These are phyloP conservation scores for Phialocephala subalpina DNA, from an alignment of 2,329 filamentous ascomycete species.

Conservation along the genomic window DNA sequence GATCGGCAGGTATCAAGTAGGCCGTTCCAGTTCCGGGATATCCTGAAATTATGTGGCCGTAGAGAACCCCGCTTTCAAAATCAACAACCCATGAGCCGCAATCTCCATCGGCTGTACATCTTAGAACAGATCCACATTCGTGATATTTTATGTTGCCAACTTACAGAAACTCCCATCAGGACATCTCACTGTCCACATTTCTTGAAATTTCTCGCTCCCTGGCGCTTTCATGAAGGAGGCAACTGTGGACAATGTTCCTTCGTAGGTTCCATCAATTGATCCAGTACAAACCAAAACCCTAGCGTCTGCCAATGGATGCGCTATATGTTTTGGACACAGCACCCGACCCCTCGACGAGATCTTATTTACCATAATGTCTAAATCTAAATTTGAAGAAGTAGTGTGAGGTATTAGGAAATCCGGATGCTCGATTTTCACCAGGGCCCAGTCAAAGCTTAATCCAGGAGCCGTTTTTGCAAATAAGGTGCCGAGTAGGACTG, in stretches of 20 bases:
- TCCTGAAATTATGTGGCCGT: too few relatives aligned
- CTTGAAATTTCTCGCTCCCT: not conserved
- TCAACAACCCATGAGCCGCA: not conserved
- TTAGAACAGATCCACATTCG: not conserved
- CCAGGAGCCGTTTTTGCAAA: too few relatives aligned
- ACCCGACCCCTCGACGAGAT: too few relatives aligned
- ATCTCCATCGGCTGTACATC: not conserved
- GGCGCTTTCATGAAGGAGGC: not conserved
- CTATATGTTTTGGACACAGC: not conserved
- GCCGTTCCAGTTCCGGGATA: too few relatives aligned
- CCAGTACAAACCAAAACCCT: not conserved
- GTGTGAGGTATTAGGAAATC: too few relatives aligned
- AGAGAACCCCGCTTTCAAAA: too few relatives aligned
- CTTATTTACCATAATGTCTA: too few relatives aligned
- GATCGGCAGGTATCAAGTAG: too few relatives aligned
- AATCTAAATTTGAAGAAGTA: too few relatives aligned
- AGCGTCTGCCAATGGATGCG: not conserved
- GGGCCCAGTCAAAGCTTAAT: too few relatives aligned
- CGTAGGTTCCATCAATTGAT: not conserved
- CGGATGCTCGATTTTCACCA: too few relatives aligned
- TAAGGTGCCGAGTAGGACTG: too few relatives aligned
- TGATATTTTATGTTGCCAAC: not conserved
- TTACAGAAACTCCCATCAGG: not conserved
- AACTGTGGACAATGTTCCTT: not conserved
- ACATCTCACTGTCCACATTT: not conserved